A percentile compares a stretch with the other conserved stretches of the same genome.
Evolutionary conservation across 176 grass and related monocot genomes (phyloP).

Genomic region (Zizania latifolia): DNA sequence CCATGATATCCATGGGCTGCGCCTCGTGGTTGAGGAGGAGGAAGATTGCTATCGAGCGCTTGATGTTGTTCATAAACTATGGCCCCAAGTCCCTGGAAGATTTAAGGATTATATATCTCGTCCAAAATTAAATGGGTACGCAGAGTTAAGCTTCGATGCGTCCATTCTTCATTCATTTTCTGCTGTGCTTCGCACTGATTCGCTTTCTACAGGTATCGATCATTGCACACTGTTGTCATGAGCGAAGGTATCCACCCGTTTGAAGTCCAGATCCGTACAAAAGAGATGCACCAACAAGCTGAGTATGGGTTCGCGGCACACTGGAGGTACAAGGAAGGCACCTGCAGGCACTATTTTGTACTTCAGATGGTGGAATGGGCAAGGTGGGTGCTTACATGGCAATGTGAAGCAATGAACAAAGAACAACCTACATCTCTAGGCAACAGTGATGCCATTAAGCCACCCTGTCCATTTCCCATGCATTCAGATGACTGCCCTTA

Average conservation of each 20-base stretch:
- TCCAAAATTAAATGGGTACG: conserved; percentile 69
- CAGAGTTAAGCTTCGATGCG: neutral
- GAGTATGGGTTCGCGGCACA: conserved; percentile 69
- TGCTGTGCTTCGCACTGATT: conserved; percentile 5
- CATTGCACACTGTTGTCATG: conserved; percentile 59
- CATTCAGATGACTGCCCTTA: conserved; percentile 72
- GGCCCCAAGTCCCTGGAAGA: conserved; percentile 40
- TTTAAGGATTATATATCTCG: conserved; percentile 60
- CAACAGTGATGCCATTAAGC: neutral
- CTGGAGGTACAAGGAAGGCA: conserved; percentile 75
- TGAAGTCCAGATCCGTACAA: conserved; percentile 62
- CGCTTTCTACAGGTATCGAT: conserved; percentile 40
- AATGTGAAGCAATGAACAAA: conserved; percentile 49
- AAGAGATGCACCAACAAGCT: conserved; percentile 60
- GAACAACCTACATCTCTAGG: conserved; percentile 8
- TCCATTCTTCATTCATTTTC: neutral
- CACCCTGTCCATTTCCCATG: conserved; percentile 57
- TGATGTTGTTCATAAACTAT: conserved; percentile 42
- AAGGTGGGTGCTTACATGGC: conserved; percentile 68
- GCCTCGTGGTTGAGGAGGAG: conserved; percentile 38
- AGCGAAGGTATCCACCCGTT: conserved; percentile 33
- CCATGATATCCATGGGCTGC: conserved; percentile 56
- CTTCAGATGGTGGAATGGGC: conserved; percentile 78
- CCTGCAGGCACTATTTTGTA: conserved; percentile 50
- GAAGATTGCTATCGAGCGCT: conserved; percentile 55